These are phyloP conservation scores for Osmanthus fragrans DNA, from an alignment of 257 asterid species.

Conservation along the genomic window DNA sequence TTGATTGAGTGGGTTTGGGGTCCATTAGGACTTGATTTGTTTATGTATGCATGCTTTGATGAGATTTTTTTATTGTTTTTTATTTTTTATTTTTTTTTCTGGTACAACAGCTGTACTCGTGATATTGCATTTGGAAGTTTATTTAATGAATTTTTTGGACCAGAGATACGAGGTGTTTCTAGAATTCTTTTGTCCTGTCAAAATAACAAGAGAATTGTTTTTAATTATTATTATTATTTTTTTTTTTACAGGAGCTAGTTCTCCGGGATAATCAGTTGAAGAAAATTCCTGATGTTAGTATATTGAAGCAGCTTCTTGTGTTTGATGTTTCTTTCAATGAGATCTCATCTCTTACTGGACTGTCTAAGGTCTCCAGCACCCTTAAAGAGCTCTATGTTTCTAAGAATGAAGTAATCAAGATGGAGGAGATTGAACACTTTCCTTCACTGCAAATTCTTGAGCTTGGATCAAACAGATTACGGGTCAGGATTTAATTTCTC, in stretches of 20 bases:
- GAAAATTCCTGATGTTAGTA: conserved; percentile 77
- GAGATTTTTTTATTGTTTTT: too few species aligned
- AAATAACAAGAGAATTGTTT: neutral
- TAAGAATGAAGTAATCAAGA: conserved; percentile 81
- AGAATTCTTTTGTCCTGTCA: neutral
- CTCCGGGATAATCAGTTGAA: conserved; percentile 92
- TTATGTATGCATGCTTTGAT: neutral
- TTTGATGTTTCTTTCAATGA: conserved; percentile 93
- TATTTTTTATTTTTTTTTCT: too few species aligned
- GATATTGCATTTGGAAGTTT: neutral
- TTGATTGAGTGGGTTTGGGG: neutral
- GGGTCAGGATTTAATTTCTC: conserved; percentile 55
- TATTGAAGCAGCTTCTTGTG: conserved; percentile 75
- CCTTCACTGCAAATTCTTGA: conserved; percentile 81
- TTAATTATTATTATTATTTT: neutral
- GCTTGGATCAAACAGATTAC: conserved; percentile 93
- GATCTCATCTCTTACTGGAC: conserved; percentile 66
- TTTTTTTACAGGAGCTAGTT: conserved; percentile 68
- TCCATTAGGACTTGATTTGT: neutral
- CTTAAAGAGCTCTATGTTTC: conserved; percentile 93
- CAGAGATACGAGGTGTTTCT: neutral
- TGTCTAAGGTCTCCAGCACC: conserved; percentile 68
- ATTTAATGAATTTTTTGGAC: neutral
- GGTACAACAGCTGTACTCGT: neutral
- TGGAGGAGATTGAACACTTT: conserved; percentile 93